A percentile compares a stretch with the other conserved stretches of the same genome.
These are phyloP conservation scores for Trichomonas tenax DNA, from an alignment of 208 protist genomes.

Conservation along the genomic window DNA sequence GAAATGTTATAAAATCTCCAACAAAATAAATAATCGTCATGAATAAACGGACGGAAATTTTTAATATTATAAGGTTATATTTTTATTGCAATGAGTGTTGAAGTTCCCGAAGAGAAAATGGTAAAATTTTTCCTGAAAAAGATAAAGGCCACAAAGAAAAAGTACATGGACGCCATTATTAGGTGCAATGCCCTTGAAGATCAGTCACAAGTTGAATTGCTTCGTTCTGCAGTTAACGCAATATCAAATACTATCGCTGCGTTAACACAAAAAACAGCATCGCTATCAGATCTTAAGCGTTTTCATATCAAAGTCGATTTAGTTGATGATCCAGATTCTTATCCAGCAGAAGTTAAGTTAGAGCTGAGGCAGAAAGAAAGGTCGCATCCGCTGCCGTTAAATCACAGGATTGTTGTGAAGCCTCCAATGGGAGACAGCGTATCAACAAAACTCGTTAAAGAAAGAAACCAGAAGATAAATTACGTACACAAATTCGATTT, in stretches of 20 bases:
- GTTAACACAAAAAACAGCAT: not conserved
- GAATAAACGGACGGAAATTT: not conserved
- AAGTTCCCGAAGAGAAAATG: not conserved
- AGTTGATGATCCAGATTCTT: not conserved
- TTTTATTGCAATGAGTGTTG: not conserved
- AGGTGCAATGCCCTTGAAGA: not conserved
- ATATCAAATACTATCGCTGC: constrained; percentile 7
- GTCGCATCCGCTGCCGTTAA: not conserved
- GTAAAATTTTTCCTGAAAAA: not conserved
- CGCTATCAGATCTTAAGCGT: not conserved
- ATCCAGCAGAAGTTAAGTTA: not conserved
- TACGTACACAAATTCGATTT: not conserved
- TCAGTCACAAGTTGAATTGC: not conserved
- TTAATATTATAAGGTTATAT: not conserved
- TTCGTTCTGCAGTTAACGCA: not conserved
- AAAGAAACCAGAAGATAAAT: not conserved
- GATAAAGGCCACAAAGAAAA: not conserved
- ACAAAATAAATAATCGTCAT: too few species aligned
- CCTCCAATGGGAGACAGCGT: not conserved
- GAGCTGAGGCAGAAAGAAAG: not conserved
- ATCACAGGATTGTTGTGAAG: not conserved
- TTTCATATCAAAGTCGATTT: not conserved
- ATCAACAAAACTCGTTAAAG: not conserved
- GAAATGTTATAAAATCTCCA: too few species aligned
- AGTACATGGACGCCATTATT: not conserved